Evolutionary conservation across 2,329 filamentous ascomycete species (phyloP).

Genomic region (Claviceps purpurea): DNA sequence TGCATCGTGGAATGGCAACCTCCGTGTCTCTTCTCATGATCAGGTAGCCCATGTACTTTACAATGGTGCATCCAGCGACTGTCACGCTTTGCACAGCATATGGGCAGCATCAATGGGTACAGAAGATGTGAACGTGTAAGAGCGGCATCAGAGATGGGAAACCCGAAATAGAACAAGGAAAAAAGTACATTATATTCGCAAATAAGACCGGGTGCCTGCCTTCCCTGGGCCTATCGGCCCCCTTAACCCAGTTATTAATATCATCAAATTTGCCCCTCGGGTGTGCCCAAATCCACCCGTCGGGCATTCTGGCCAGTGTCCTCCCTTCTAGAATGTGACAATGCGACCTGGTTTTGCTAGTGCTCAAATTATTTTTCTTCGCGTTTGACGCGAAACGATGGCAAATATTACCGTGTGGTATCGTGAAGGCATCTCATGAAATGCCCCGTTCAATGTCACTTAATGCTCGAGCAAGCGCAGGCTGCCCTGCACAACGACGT

Average conservation of each 20-base stretch:
- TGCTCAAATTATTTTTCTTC: background rate
- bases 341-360: background rate
- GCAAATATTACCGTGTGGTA: background rate
- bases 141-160: too few relatives aligned
- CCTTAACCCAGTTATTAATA: background rate
- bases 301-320: background rate
- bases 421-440: background rate
- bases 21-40: too few relatives aligned
- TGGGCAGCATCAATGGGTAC: too few relatives aligned
- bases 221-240: background rate
- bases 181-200: too few relatives aligned
- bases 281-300: background rate
- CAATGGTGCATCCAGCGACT: too few relatives aligned
- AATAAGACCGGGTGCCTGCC: background rate
- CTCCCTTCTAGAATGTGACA: background rate
- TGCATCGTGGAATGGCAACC: too few relatives aligned
- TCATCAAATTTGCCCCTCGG: background rate
- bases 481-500: constrained; percentile 96
- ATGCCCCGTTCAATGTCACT: background rate
- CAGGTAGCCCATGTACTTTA: too few relatives aligned
- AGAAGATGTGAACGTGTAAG: too few relatives aligned
- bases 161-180: too few relatives aligned
- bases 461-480: constrained; percentile 61
- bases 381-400: background rate
- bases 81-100: too few relatives aligned